Evolutionary conservation across 495 filamentous ascomycete genomes (phyloP), one percentile per base, ranked within the genome.

Genomic region (Penicillium arizonense): DNA sequence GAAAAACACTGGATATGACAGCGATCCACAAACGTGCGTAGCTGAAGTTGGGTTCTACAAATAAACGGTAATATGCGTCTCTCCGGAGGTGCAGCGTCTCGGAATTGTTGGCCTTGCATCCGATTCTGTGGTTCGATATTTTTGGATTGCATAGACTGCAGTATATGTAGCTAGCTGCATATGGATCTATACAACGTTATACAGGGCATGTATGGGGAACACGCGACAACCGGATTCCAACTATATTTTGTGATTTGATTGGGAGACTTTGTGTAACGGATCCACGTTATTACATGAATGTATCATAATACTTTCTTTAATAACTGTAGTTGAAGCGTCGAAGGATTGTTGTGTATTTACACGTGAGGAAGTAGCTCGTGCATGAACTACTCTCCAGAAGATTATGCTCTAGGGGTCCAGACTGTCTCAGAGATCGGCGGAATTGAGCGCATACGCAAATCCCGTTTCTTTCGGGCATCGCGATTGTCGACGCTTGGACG

Each of bases 261-360:
- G 35, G 35, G 33, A 39, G 23, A 11, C 24, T 41, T 41, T 3
- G 3, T 41, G 8, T 10, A 33, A 21, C 6, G 45, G 30, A 1
- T 50, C 37, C 48, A 50, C 39, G 34, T 43, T 36, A 30, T 16
- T 16, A 14, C 48, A 43, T 12, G n/a, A 43, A 43, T 35, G 43
- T 13, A 43, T 50, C 30, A 50, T 35, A 35, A 12, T 40, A 30
- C 28, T 30, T 30, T 30, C 7, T 30, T 30, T 30, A 2, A 30
- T 5, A 30, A 30, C 9, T 30, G 28, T 30, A 8, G 28, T 26
- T 18, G 18, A 26, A 26, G 24, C 24, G 7, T 26, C 24, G 1
- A 7, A 26, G 24, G 24, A 7, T 26, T 3, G 3, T 4, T 26
- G 4, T 26, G 24, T 26, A 30, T 30, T 30, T 30, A 5, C 28